Percentiles rank a stretch among this genome's conserved stretches.
Conservation (phyloP, 768 basidiomycete species). For the Sarcomyxa edulis region DNA sequence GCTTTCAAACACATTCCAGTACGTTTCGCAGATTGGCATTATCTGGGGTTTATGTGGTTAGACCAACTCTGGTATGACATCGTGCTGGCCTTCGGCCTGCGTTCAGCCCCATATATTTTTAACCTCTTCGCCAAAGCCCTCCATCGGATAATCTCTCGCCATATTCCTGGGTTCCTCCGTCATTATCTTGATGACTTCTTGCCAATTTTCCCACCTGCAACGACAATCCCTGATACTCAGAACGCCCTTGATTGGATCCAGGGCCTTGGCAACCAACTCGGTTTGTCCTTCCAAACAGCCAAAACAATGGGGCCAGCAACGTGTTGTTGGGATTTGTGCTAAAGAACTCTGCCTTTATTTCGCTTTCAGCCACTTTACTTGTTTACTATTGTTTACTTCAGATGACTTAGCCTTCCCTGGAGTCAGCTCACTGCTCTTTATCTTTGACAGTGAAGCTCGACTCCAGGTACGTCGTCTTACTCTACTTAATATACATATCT, state of each 20-base stretch:
- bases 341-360: too few relatives aligned
- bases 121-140: constrained; percentile 33
- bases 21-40: constrained; percentile 15
- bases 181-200: constrained; percentile 35
- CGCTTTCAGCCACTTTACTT: too few relatives aligned
- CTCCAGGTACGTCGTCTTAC: too few relatives aligned
- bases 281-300: constrained; percentile 21
- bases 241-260: constrained; percentile 24
- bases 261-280: constrained; percentile 18
- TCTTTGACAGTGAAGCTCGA: too few relatives aligned
- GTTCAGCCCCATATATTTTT: too few relatives aligned
- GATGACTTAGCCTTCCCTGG: too few relatives aligned
- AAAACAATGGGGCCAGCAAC: constrained; percentile 20
- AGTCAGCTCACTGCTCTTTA: too few relatives aligned
- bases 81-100: too few relatives aligned
- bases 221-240: background rate
- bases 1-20: constrained; percentile 9
- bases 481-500: too few relatives aligned
- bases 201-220: constrained; percentile 13
- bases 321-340: too few relatives aligned
- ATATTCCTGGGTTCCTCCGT: constrained; percentile 22
- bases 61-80: too few relatives aligned
- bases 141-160: constrained; percentile 32
- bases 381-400: too few relatives aligned
- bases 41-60: constrained; percentile 10